Evolutionary conservation across 495 filamentous ascomycete genomes (phyloP).

Genomic region (Aspergillus cavernicola): DNA sequence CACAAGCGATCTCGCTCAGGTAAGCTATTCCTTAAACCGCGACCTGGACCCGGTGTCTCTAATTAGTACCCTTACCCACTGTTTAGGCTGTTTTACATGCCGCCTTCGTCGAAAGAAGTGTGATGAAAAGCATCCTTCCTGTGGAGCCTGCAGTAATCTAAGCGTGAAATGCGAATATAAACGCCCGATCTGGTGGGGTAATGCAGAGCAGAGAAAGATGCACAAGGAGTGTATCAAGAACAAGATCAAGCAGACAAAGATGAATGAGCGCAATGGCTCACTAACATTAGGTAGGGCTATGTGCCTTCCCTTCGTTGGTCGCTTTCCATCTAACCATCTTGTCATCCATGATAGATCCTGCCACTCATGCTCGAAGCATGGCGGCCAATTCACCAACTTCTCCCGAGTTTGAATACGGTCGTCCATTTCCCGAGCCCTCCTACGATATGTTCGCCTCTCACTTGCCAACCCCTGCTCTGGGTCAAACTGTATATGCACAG

Average conservation of each 20-base stretch:
- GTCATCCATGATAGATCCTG: conserved; percentile 14
- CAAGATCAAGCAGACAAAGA: conserved; percentile 95
- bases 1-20: conserved; percentile 93
- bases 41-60: neutral
- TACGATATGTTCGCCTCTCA: conserved; percentile 60
- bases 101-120: conserved; percentile 95
- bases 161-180: conserved; percentile 90
- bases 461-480: conserved; percentile 36
- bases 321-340: conserved; percentile 6
- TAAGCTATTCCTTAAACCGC: conserved; percentile 40
- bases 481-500: conserved; percentile 36
- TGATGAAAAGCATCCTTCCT: conserved; percentile 84
- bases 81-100: conserved; percentile 91
- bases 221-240: conserved; percentile 96
- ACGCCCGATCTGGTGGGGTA: conserved; percentile 95
- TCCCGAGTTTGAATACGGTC: conserved; percentile 71
- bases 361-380: conserved; percentile 18
- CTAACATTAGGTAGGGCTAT: conserved; percentile 30
- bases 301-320: neutral
- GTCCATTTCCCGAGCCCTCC: conserved; percentile 46
- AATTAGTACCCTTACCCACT: conserved; percentile 1
- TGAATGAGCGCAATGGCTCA: conserved; percentile 71
- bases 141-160: conserved; percentile 85
- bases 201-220: conserved; percentile 72
- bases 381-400: conserved; percentile 57